Conservation (phyloP, 2,329 filamentous ascomycete species). For the Podosphaera fusca region DNA sequence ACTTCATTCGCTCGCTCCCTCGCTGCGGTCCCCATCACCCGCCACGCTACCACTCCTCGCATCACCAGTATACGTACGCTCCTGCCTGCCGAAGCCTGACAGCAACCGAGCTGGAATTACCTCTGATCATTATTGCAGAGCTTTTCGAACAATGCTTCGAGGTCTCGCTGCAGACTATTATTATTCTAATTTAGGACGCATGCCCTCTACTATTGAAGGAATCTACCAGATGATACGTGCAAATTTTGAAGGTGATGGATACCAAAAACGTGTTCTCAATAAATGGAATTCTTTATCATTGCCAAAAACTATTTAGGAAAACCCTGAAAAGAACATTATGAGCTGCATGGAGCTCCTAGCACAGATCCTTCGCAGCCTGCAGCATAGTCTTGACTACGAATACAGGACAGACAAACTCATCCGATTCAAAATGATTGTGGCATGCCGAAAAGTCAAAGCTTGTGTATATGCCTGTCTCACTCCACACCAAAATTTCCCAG, state of each 20-base stretch:
- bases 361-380: background rate
- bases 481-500: background rate
- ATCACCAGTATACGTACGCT: no score
- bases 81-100: no score
- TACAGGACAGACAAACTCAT: background rate
- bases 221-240: background rate
- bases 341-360: background rate
- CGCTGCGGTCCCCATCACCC: no score
- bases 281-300: background rate
- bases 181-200: background rate
- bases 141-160: background rate
- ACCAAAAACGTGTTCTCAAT: background rate
- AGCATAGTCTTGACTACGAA: background rate
- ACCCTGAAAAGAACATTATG: background rate
- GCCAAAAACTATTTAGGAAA: background rate
- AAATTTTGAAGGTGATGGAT: slow-evolving; percentile 1
- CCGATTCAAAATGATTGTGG: background rate
- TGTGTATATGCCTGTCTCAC: background rate
- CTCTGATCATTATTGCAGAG: background rate
- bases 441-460: background rate
- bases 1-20: no score
- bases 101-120: background rate
- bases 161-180: background rate
- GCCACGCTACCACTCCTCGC: no score
- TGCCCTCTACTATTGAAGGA: background rate